Conservation (phyloP, 148 eudicot species). For the Chenopodium album region DNA sequence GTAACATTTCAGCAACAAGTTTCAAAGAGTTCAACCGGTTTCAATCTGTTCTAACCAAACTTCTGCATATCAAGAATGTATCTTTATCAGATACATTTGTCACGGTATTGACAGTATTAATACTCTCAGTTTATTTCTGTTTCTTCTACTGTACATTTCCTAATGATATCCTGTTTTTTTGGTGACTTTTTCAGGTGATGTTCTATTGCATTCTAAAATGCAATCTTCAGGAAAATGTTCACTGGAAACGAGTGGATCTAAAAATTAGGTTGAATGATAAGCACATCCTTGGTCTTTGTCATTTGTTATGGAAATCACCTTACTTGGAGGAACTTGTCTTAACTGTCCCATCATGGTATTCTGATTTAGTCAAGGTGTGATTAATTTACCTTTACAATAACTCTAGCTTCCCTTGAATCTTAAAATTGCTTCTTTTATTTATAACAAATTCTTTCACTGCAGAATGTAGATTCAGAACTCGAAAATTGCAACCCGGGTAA, state of each 20-base stretch:
- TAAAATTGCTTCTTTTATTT: not conserved
- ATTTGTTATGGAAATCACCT: conserved; percentile 7
- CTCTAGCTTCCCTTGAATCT: not conserved
- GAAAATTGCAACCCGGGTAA: not conserved
- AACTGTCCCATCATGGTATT: not conserved
- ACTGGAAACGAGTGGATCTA: conserved; percentile 22
- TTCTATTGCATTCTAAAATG: conserved; percentile 23
- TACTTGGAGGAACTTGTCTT: conserved; percentile 22
- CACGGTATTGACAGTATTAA: conserved; percentile 10
- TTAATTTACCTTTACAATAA: not conserved
- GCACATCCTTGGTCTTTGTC: conserved; percentile 14
- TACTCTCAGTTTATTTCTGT: not conserved
- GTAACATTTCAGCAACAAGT: too few species aligned
- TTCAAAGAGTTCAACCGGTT: conserved; percentile 21
- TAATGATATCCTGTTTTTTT: too few species aligned
- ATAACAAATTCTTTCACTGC: not conserved
- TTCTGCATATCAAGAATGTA: conserved; percentile 18
- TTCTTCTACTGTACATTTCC: not conserved
- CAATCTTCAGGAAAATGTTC: not conserved
- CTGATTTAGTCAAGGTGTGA: not conserved
- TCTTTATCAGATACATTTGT: conserved; percentile 16
- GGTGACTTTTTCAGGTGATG: conserved; percentile 19
- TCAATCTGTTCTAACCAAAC: conserved; percentile 11
- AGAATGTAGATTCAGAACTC: conserved; percentile 11
- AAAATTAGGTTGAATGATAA: conserved; percentile 21